Percentiles rank a stretch among this genome's conserved stretches.
phyloP scores from a whole-genome alignment of 2,329 filamentous ascomycete species.

The Mycosphaerella arachidis region DNA sequence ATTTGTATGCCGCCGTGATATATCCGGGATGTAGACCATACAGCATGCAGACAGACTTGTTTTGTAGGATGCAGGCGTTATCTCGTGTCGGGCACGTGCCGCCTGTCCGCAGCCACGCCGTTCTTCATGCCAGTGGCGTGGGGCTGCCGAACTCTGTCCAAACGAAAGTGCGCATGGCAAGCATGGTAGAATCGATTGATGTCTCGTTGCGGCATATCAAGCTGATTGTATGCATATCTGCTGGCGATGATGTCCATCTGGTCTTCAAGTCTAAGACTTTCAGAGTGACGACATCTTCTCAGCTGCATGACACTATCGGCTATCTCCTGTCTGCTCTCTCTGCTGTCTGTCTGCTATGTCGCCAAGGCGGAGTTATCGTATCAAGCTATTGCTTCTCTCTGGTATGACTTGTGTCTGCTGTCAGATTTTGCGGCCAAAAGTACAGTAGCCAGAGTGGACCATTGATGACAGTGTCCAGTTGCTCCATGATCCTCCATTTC shows the following conservation, averaged over 20 bases:
- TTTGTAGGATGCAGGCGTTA: neutral
- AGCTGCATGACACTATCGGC: slow-evolving; percentile 26
- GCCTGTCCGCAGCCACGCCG: slow-evolving; percentile 1
- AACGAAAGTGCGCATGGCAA: slow-evolving; percentile 13
- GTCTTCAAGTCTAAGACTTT: slow-evolving; percentile 3
- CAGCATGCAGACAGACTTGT: neutral
- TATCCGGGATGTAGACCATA: neutral
- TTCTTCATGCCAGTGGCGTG: slow-evolving; percentile 2
- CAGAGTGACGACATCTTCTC: slow-evolving; percentile 13
- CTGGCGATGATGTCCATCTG: slow-evolving; percentile 10
- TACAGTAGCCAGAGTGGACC: slow-evolving; percentile 13
- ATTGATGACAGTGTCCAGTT: slow-evolving; percentile 13
- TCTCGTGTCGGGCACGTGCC: slow-evolving; percentile 3
- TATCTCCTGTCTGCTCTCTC: slow-evolving; percentile 24
- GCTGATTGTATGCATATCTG: slow-evolving; percentile 25
- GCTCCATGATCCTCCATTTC: slow-evolving; percentile 6
- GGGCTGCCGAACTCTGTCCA: slow-evolving; percentile 20
- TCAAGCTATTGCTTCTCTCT: slow-evolving; percentile 22
- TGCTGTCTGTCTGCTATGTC: slow-evolving; percentile 17
- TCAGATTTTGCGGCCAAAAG: slow-evolving; percentile 12
- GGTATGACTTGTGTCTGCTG: slow-evolving; percentile 22
- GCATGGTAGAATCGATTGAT: slow-evolving; percentile 5
- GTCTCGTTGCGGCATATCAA: slow-evolving; percentile 18
- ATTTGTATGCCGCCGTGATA: neutral
- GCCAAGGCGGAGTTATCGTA: slow-evolving; percentile 24